These are phyloP conservation scores for Lactifluus hygrophoroides DNA, from an alignment of 768 basidiomycete species.

Conservation along the genomic window DNA sequence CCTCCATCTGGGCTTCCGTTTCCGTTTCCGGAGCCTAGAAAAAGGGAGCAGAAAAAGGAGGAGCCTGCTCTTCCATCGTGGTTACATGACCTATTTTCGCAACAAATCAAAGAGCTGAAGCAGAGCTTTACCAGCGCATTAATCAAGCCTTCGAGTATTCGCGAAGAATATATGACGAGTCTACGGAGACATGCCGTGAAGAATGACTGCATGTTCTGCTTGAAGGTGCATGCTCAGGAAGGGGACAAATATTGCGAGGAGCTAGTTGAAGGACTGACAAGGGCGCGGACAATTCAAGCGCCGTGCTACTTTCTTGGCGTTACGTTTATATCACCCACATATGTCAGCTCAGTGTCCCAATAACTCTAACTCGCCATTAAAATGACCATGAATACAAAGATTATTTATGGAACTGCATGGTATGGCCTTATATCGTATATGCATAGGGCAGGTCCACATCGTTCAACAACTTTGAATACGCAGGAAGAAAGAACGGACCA, in stretches of 20 bases:
- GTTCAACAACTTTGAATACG: background rate
- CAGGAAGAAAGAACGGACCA: slow-evolving; percentile 74
- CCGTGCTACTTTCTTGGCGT: no score
- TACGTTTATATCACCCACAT: background rate
- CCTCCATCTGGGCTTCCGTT: no score
- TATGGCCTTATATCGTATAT: slow-evolving; percentile 18
- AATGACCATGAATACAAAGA: slow-evolving; percentile 30
- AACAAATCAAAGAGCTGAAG: background rate
- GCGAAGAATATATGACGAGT: background rate
- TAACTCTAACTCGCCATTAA: background rate
- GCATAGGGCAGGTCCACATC: background rate
- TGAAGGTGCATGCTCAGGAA: background rate
- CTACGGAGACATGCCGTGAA: background rate
- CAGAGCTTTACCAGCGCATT: background rate
- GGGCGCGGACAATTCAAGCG: background rate
- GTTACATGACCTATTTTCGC: background rate
- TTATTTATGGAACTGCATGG: slow-evolving; percentile 61
- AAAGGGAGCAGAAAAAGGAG: background rate
- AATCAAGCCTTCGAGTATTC: background rate
- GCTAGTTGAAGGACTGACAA: background rate
- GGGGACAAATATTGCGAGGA: background rate
- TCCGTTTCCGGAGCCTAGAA: no score
- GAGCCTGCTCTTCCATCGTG: background rate
- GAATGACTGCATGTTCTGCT: background rate
- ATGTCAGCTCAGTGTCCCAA: background rate